These are phyloP conservation scores for Linnemannia hyalina DNA, from an alignment of 192 early-diverging fungal species.

Conservation along the genomic window DNA sequence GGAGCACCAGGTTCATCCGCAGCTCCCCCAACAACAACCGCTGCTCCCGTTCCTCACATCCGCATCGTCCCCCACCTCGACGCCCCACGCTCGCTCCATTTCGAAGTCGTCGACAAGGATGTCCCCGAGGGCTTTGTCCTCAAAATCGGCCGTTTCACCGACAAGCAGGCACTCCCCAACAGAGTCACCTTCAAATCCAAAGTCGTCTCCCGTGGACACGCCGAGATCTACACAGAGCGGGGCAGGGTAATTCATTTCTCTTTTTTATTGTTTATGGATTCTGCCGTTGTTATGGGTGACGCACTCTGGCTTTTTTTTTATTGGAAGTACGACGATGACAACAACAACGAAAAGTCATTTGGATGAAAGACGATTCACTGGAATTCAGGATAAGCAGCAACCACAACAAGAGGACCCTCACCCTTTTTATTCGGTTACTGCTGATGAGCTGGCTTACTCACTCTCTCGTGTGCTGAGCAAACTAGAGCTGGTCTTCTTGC, in stretches of 20 bases:
- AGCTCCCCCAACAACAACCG: conserved; percentile 5
- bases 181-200: conserved; percentile 90
- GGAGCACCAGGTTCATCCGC: neutral
- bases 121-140: conserved; percentile 70
- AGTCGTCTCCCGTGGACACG: conserved; percentile 93
- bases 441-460: neutral
- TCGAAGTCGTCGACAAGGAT: conserved; percentile 69
- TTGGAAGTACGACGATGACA: too few relatives aligned
- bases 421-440: neutral
- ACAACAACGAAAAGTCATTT: too few relatives aligned
- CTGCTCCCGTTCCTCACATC: conserved; percentile 55
- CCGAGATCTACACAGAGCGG: conserved; percentile 91
- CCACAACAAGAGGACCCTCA: neutral
- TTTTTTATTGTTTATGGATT: neutral
- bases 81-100: conserved; percentile 62
- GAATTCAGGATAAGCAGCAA: neutral
- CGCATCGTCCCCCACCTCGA: conserved; percentile 72
- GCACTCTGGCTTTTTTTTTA: too few relatives aligned
- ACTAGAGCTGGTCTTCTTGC: neutral
- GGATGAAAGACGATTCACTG: neutral
- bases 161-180: conserved; percentile 71
- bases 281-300: neutral
- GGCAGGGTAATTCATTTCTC: conserved; percentile 59
- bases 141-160: conserved; percentile 83
- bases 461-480: neutral